Evolutionary conservation across 345 rosid species (phyloP).

Genomic region (Lumnitzera littorea): DNA sequence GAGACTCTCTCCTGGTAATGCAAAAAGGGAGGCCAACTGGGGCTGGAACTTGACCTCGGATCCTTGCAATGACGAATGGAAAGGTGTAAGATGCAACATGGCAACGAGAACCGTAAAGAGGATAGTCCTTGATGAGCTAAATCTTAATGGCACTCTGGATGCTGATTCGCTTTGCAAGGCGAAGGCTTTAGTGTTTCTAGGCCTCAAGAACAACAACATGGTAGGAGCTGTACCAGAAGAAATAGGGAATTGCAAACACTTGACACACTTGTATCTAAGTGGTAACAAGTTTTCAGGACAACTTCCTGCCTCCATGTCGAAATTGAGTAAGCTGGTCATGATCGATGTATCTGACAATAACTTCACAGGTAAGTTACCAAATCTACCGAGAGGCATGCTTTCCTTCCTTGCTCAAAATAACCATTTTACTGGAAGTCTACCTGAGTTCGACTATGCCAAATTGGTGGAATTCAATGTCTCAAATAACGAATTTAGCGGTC

Average conservation of each 20-base stretch:
- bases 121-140: conserved; percentile 12
- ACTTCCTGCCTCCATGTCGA: conserved; percentile 1
- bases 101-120: background rate
- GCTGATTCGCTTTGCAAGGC: conserved; percentile 8
- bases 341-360: conserved; percentile 10
- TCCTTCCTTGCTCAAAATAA: conserved; percentile 15
- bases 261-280: conserved; percentile 13
- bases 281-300: conserved; percentile 12
- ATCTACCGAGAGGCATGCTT: conserved; percentile 1
- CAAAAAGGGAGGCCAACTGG: conserved; percentile 6
- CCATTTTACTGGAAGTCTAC: conserved; percentile 4
- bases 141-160: conserved; percentile 8
- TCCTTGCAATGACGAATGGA: conserved; percentile 10
- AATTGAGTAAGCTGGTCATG: conserved; percentile 7
- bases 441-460: background rate
- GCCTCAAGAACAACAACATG: conserved; percentile 9
- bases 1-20: conserved; percentile 4
- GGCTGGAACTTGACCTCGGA: conserved; percentile 18
- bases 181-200: conserved; percentile 7
- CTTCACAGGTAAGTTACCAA: conserved; percentile 12
- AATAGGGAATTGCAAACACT: conserved; percentile 15
- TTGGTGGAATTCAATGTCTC: conserved; percentile 15
- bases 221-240: conserved; percentile 8
- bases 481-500: conserved; percentile 15
- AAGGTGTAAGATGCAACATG: conserved; percentile 8